Evolutionary conservation across 352 stramenopile species (phyloP), one percentile per base, ranked within the genome.

Genomic region (Globisporangium emineosum): DNA sequence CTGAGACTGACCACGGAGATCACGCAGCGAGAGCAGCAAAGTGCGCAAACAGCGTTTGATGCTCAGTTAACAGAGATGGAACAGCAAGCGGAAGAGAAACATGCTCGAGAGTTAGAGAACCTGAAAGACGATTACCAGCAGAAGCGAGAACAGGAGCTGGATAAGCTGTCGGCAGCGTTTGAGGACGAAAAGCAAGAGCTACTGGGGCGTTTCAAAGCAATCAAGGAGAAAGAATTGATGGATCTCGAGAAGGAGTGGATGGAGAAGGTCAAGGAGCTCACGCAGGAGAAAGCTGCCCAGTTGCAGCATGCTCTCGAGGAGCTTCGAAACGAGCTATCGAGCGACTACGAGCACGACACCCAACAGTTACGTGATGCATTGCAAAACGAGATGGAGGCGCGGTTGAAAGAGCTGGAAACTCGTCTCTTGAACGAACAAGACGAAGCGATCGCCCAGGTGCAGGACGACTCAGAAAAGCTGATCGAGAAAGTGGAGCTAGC

Each of bases 381-480:
- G 49, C 60, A 45, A 0, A 25, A 57, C 3, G 70, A 83, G 33
- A 54, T 89, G 6, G 66, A 72, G 8, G 42, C 61, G 0, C 77
- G 77, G 50, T 56, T 90, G 42, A 65, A 75, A 12, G 75, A 79
- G 19, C 77, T 88, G 35, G 81, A 89, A 66, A 43, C 59, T 4
- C 62, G 64, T 6, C 56, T 89, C 2, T 37, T 79, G 23, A 75
- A 75, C 7, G 80, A 90, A 4, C 82, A 93, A 54, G 85, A 93
- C 63, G 85, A 89, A 25, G 78, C 83, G 1, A 90, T 93, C 45
- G 73, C 75, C 5, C 79, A 91, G 40, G 85, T 91, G 12, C 85
- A 93, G 53, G 83, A 92, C 59, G 85, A 93, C 54, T 90, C 83
- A 6, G 85, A 93, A 62, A 78, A 77, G 37, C 70, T 93, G 33